phyloP scores from a whole-genome alignment of 805 yeast genomes.

The Ogataea siamensis region DNA sequence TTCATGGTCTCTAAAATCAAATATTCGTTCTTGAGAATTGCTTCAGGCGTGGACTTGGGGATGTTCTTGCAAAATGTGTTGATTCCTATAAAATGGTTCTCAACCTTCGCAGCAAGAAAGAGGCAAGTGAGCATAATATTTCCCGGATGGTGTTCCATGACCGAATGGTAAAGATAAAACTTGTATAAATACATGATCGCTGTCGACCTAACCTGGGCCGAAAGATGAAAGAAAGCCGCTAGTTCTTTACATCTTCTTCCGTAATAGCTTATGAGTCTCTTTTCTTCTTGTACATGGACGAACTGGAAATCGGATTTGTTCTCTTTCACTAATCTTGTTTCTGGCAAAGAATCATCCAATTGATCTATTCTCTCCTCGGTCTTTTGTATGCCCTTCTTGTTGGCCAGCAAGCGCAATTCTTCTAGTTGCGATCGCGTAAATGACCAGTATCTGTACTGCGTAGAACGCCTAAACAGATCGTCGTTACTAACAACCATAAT shows the following conservation, averaged over 20 bases:
- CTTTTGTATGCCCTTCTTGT: conserved; percentile 50
- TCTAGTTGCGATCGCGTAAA: conserved; percentile 60
- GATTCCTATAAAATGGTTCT: conserved; percentile 84
- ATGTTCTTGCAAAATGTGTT: conserved; percentile 73
- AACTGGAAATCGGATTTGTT: conserved; percentile 34
- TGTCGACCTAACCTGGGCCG: conserved; percentile 85
- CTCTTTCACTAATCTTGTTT: conserved; percentile 19
- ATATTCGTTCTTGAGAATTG: conserved; percentile 78
- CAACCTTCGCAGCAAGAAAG: conserved; percentile 89
- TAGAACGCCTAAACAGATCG: conserved; percentile 82
- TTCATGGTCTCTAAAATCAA: conserved; percentile 66
- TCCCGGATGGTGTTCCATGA: conserved; percentile 87
- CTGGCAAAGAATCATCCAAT: conserved; percentile 19
- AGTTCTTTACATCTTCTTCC: conserved; percentile 68
- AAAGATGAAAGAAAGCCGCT: conserved; percentile 72
- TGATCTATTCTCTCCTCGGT: conserved; percentile 32
- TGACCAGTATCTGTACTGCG: conserved; percentile 87
- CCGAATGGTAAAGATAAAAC: conserved; percentile 77
- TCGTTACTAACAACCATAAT: conserved; percentile 57
- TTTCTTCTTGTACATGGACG: conserved; percentile 69
- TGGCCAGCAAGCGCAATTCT: conserved; percentile 46
- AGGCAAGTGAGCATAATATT: conserved; percentile 75
- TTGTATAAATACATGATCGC: conserved; percentile 79
- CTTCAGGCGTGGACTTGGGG: conserved; percentile 60
- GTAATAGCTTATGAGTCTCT: conserved; percentile 63